Conservation (phyloP, 495 filamentous ascomycete species). For the Echria macrotheca region DNA sequence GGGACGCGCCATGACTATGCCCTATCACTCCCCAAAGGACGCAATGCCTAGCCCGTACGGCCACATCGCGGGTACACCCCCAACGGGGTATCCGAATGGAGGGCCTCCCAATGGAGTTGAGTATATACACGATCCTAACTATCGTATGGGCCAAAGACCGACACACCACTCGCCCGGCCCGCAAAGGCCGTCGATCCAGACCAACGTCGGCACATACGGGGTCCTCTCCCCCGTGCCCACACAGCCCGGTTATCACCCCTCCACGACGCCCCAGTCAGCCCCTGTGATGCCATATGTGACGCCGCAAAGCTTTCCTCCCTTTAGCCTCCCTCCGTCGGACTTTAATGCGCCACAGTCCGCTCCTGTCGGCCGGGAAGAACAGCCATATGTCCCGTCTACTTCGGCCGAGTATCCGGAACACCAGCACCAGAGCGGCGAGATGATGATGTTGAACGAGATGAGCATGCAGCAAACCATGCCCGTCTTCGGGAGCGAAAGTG, state of each 20-base stretch:
- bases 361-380: conserved; percentile 21
- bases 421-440: conserved; percentile 44
- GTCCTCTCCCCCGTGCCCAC: conserved; percentile 45
- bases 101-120: conserved; percentile 35
- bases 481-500: conserved; percentile 73
- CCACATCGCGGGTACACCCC: conserved; percentile 43
- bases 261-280: conserved; percentile 39
- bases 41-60: conserved; percentile 43
- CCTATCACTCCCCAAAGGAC: conserved; percentile 50
- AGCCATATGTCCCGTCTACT: conserved; percentile 35
- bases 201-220: conserved; percentile 41
- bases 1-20: conserved; percentile 40
- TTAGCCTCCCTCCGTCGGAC: conserved; percentile 51
- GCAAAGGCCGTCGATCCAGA: conserved; percentile 42
- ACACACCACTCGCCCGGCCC: conserved; percentile 38
- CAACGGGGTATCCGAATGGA: conserved; percentile 36
- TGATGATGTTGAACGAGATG: conserved; percentile 61
- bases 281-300: conserved; percentile 38
- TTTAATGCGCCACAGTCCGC: conserved; percentile 35
- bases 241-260: conserved; percentile 42
- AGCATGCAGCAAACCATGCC: conserved; percentile 66
- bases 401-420: conserved; percentile 41
- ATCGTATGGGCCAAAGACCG: conserved; percentile 30
- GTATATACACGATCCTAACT: conserved; percentile 39
- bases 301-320: conserved; percentile 49